Conservation (phyloP, 495 filamentous ascomycete genomes). For the Cercophora scortea region DNA sequence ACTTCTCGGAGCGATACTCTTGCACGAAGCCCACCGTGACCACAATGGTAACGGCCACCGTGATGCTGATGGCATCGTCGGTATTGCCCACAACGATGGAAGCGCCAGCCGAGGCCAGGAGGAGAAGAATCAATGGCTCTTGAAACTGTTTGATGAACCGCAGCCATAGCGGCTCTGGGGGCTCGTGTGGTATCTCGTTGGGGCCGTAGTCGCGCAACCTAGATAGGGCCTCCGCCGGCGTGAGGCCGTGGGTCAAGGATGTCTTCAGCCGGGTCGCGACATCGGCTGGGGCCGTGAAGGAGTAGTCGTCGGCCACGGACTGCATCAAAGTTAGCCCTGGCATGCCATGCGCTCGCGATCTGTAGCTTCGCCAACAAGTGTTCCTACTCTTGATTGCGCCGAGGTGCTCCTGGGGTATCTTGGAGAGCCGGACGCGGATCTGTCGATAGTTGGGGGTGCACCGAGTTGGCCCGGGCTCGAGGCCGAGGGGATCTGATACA, state of each 20-base stretch:
- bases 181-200: slow-evolving; percentile 91
- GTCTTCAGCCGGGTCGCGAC: slow-evolving; percentile 71
- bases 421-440: slow-evolving; percentile 26
- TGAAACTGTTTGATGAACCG: slow-evolving; percentile 95
- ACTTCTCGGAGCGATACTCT: slow-evolving; percentile 96
- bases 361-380: not conserved
- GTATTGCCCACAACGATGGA: slow-evolving; percentile 91
- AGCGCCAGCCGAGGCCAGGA: slow-evolving; percentile 81
- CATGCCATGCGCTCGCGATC: not conserved
- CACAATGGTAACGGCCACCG: slow-evolving; percentile 92
- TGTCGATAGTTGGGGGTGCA: slow-evolving; percentile 14
- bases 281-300: slow-evolving; percentile 60
- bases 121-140: slow-evolving; percentile 81
- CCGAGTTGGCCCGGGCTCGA: slow-evolving; percentile 8
- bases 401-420: slow-evolving; percentile 33
- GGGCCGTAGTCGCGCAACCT: slow-evolving; percentile 74
- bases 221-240: slow-evolving; percentile 69
- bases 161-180: slow-evolving; percentile 88
- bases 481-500: slow-evolving; percentile 15
- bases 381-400: slow-evolving; percentile 38
- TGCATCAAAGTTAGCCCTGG: slow-evolving; percentile 12
- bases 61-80: slow-evolving; percentile 93
- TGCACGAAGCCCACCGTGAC: slow-evolving; percentile 95
- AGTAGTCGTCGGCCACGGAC: slow-evolving; percentile 44
- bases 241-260: slow-evolving; percentile 74